Evolutionary conservation across 495 filamentous ascomycete genomes (phyloP).

Genomic region (Staphylotrichum longicolle): DNA sequence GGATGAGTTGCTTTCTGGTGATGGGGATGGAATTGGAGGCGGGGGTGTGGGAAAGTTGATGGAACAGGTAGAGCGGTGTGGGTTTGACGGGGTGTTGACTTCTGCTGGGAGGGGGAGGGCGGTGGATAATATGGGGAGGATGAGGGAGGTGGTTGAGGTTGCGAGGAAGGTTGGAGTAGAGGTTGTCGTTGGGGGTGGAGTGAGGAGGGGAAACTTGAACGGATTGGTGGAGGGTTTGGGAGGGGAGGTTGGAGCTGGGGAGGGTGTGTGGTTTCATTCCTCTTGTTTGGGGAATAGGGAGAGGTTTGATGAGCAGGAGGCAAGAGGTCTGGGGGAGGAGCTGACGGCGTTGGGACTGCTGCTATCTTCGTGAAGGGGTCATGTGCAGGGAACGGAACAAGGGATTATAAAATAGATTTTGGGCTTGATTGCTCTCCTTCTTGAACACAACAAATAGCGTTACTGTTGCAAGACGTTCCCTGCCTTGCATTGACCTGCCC

Average conservation of each 20-base stretch:
- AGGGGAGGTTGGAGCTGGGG: neutral
- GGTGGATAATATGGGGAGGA: slow-evolving; percentile 26
- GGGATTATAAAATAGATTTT: too few relatives aligned
- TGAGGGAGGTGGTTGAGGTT: slow-evolving; percentile 30
- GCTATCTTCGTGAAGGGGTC: neutral
- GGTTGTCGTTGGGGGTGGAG: slow-evolving; percentile 44
- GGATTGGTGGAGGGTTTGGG: slow-evolving; percentile 21
- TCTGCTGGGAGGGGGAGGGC: slow-evolving; percentile 41
- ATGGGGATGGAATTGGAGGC: neutral
- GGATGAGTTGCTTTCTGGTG: slow-evolving; percentile 35
- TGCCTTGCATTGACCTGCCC: too few relatives aligned
- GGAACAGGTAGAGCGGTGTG: slow-evolving; percentile 27
- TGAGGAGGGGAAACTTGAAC: slow-evolving; percentile 35
- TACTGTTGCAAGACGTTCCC: too few relatives aligned
- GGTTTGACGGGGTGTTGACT: slow-evolving; percentile 43
- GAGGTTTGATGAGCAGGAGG: slow-evolving; percentile 22
- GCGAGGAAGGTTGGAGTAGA: slow-evolving; percentile 27
- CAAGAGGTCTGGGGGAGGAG: slow-evolving; percentile 2
- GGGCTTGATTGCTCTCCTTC: too few relatives aligned
- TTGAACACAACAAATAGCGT: too few relatives aligned
- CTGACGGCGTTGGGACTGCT: neutral
- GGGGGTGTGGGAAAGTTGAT: slow-evolving; percentile 27
- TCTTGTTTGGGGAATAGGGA: slow-evolving; percentile 28
- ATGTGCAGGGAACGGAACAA: too few relatives aligned
- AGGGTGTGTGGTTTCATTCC: slow-evolving; percentile 37